Evolutionary conservation across 2,329 filamentous ascomycete species (phyloP), one percentile per base, ranked within the genome.

Genomic region (Hymenoscyphus linearis): DNA sequence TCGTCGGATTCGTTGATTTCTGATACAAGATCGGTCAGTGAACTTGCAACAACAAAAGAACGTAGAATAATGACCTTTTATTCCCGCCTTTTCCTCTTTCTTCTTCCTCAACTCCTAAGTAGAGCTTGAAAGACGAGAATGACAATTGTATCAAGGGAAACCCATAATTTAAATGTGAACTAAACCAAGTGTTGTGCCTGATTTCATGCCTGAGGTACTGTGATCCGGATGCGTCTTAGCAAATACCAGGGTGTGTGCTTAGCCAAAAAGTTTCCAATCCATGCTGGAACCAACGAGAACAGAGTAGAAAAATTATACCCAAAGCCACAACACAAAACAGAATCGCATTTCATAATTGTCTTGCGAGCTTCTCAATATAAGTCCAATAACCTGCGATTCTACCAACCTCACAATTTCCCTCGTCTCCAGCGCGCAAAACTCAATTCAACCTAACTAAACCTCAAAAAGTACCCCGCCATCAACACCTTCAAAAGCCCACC

Each of bases 251-350:
- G 27, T 44, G 53, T 55, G 53, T 7, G 35, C 12, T 4, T 1
- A 55, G 31, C 12, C 53, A 52, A 55, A 64, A 60, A 60, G 22
- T 27, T 55, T 64, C 58, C 64, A 18, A 26, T 57, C 27, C 22
- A 31, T 6, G 27, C 57, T 71, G 60, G 70, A 73, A 71, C 65
- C 67, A 67, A 68, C 68, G 64, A 59, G 62, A 64, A 64, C 44
- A 37, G 55, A 47, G 59, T 55, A 55, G 59, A 59, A 64, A 55
- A 25, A 25, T 53, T 47, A n/a, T 44, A 27, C 54, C 34, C 18
- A 27, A 40, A 35, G 3, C 53, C 56, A n/a, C 44, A 55, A 12
- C 18, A 50, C 55, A 57, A 57, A 57, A 35, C 7, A 25, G 31
- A 31, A 50, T 22, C 18, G 16, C 53, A 22, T 35, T 26, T 40